These are phyloP conservation scores for Juncus inflexus DNA, from an alignment of 176 grass and related monocot species.

Conservation along the genomic window DNA sequence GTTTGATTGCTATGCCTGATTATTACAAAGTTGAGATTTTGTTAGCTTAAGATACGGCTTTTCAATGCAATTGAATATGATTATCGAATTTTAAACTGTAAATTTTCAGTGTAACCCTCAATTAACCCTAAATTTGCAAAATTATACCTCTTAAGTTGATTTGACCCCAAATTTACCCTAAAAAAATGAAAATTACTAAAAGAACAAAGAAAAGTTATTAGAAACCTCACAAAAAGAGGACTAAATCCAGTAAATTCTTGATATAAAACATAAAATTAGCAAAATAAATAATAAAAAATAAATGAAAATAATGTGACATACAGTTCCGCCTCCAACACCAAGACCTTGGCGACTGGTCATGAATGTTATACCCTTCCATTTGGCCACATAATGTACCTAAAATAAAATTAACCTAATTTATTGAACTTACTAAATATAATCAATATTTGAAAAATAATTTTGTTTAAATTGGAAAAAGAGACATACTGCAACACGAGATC, in stretches of 20 bases:
- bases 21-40: no score
- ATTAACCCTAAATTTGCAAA: no score
- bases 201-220: no score
- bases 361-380: conserved; percentile 97
- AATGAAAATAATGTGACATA: conserved; percentile 30
- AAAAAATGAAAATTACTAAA: no score
- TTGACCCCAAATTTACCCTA: no score
- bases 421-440: no score
- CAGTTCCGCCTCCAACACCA: conserved; percentile 82
- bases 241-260: no score
- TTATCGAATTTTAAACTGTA: not conserved
- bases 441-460: not conserved
- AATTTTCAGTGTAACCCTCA: not conserved
- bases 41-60: no score
- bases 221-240: no score
- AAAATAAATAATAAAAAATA: conserved; percentile 11
- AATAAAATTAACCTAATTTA: conserved; percentile 4
- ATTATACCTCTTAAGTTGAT: no score
- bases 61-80: not conserved
- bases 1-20: not conserved
- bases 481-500: conserved; percentile 90
- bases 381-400: conserved; percentile 97
- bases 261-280: not conserved
- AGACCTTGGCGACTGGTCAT: conserved; percentile 98
- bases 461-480: conserved; percentile 4